phyloP scores from a whole-genome alignment of 306 rosid genomes.

The Sesbania bispinosa region DNA sequence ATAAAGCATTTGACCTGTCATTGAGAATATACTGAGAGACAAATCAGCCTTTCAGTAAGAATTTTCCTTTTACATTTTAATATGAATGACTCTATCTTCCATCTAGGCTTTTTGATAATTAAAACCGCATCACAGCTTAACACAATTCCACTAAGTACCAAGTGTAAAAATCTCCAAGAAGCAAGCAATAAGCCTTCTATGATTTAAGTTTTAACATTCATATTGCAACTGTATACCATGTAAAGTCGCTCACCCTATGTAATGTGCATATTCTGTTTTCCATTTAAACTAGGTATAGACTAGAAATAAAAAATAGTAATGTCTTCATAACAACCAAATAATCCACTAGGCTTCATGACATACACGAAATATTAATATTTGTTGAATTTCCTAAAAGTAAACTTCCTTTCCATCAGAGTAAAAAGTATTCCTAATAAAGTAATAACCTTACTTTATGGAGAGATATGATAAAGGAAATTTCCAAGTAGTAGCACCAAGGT shows the following conservation, averaged over 20 bases:
- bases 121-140: not conserved
- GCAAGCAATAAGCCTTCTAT: conserved; percentile 11
- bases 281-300: conserved; percentile 14
- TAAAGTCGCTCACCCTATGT: not conserved
- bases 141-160: not conserved
- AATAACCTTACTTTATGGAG: conserved; percentile 21
- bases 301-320: not conserved
- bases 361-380: not conserved
- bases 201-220: conserved; percentile 5
- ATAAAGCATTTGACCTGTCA: conserved; percentile 91
- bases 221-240: conserved; percentile 7
- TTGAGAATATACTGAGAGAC: conserved; percentile 41
- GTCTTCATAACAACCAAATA: conserved; percentile 20
- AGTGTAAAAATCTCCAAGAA: conserved; percentile 6
- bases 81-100: not conserved
- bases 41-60: conserved; percentile 36
- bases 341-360: conserved; percentile 16
- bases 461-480: conserved; percentile 26
- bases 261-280: conserved; percentile 16
- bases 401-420: conserved; percentile 7
- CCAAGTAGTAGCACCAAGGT: conserved; percentile 21
- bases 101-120: not conserved
- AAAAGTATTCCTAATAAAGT: not conserved
- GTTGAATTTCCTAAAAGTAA: not conserved
- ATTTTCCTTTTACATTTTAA: conserved; percentile 1